Evolutionary conservation across 257 asterid species (phyloP).

Genomic region (Anisodus acutangulus): DNA sequence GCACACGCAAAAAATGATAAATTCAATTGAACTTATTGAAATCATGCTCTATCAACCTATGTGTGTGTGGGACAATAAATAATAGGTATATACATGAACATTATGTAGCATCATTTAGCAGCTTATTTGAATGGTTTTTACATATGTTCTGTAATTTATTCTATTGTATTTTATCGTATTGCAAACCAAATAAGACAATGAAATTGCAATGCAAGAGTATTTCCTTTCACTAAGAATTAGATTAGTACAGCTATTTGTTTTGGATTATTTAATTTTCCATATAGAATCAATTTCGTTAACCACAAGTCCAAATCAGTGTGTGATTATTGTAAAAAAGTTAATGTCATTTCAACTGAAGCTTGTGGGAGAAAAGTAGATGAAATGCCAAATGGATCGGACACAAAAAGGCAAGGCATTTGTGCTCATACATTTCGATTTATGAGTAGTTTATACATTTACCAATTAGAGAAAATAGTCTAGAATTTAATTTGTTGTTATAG

Average conservation of each 20-base stretch:
- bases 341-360: background rate
- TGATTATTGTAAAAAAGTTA: background rate
- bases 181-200: background rate
- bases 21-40: too few relatives aligned
- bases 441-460: too few relatives aligned
- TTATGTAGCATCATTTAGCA: too few relatives aligned
- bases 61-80: background rate
- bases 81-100: too few relatives aligned
- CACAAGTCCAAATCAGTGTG: background rate
- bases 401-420: background rate
- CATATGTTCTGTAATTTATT: background rate
- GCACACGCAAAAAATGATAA: too few relatives aligned
- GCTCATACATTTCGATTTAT: too few relatives aligned
- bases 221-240: background rate
- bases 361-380: background rate
- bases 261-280: background rate
- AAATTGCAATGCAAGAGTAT: background rate
- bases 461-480: too few relatives aligned
- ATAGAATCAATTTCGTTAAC: too few relatives aligned
- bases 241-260: background rate
- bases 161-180: too few relatives aligned
- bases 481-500: too few relatives aligned
- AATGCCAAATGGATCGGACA: background rate
- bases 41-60: too few relatives aligned
- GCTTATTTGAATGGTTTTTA: background rate